Evolutionary conservation across 2,329 filamentous ascomycete genomes (phyloP).

Genomic region (Aspergillus nomiae): DNA sequence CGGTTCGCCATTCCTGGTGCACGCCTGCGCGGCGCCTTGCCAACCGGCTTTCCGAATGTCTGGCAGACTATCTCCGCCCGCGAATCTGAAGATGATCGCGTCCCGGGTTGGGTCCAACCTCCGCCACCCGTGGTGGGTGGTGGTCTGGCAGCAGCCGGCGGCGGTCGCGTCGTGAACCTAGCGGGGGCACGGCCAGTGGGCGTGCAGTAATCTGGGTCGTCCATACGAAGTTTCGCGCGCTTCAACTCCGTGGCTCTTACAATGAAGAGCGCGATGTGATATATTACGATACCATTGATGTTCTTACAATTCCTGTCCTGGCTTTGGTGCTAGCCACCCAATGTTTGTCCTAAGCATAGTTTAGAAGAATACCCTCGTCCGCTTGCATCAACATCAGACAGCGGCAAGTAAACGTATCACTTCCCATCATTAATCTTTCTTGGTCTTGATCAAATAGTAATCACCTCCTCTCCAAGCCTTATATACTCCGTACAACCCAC

Average conservation of each 20-base stretch:
- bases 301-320: neutral
- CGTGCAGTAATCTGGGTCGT: constrained; percentile 22
- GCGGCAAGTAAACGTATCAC: no score
- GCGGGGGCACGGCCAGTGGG: constrained; percentile 57
- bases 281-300: neutral
- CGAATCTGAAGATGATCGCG: constrained; percentile 61
- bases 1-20: constrained; percentile 83
- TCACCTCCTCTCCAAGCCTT: constrained; percentile 27
- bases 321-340: neutral
- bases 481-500: constrained; percentile 29
- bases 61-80: constrained; percentile 68
- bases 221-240: neutral
- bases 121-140: constrained; percentile 21
- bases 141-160: constrained; percentile 30
- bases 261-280: neutral
- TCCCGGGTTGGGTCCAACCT: constrained; percentile 73
- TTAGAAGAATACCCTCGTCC: neutral
- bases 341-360: neutral
- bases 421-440: neutral
- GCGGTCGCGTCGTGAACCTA: constrained; percentile 60
- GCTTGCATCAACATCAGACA: neutral
- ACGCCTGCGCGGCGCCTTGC: constrained; percentile 40
- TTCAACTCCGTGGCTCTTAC: neutral
- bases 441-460: constrained; percentile 19
- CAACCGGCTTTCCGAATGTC: constrained; percentile 67